Percentiles rank a stretch among this genome's conserved stretches.
Conservation (phyloP, 805 yeast species). For the Kodamaea sagamina region DNA sequence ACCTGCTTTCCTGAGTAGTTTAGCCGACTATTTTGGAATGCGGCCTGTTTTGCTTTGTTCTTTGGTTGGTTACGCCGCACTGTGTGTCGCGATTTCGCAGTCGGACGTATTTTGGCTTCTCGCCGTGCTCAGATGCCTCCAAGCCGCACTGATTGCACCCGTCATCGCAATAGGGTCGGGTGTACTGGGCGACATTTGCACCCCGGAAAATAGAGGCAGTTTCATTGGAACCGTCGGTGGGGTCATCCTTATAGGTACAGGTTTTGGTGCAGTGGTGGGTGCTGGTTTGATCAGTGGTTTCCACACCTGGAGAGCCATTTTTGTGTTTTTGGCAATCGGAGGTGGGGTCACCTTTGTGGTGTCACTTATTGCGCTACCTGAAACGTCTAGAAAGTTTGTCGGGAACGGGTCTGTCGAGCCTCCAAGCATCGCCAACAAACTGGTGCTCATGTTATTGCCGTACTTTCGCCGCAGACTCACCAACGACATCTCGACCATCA, state of each 20-base stretch:
- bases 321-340: conserved; percentile 71
- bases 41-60: conserved; percentile 65
- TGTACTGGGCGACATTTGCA: conserved; percentile 72
- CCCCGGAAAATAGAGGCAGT: conserved; percentile 67
- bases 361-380: conserved; percentile 53
- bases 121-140: conserved; percentile 67
- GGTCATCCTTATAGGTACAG: conserved; percentile 70
- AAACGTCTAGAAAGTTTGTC: conserved; percentile 68
- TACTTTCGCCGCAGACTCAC: conserved; percentile 12
- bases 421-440: conserved; percentile 34
- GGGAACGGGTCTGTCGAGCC: conserved; percentile 77
- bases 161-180: conserved; percentile 72
- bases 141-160: conserved; percentile 78
- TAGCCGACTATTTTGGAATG: conserved; percentile 73
- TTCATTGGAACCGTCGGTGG: conserved; percentile 68
- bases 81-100: conserved; percentile 67
- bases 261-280: conserved; percentile 72
- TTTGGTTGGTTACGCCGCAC: conserved; percentile 54
- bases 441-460: conserved; percentile 43
- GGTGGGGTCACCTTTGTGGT: conserved; percentile 46
- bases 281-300: conserved; percentile 38
- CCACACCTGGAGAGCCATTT: conserved; percentile 69
- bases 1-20: conserved; percentile 66
- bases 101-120: conserved; percentile 59
- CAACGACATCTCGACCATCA: conserved; percentile 15